Percentiles rank a stretch among this genome's conserved stretches.
Evolutionary conservation across 1,284 basidiomycete genomes (phyloP).

Genomic region (Tremellales sp.): DNA sequence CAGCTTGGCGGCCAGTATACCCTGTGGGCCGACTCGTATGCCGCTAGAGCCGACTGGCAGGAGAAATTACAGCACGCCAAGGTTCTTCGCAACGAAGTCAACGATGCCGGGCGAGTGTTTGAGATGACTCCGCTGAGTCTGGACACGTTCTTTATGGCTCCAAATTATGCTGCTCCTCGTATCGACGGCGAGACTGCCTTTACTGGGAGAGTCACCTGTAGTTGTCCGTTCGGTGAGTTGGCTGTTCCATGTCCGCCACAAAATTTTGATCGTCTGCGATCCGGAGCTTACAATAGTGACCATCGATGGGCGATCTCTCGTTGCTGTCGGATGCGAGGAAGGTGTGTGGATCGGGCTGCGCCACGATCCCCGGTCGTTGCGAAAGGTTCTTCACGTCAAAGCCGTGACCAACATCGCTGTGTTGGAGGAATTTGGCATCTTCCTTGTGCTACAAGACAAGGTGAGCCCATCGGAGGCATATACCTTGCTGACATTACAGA

Average conservation of each 20-base stretch:
- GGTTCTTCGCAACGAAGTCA: constrained; percentile 74
- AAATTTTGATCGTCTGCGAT: background rate
- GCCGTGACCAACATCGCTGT: constrained; percentile 91
- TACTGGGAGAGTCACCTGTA: constrained; percentile 88
- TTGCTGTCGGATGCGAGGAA: constrained; percentile 90
- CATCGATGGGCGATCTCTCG: constrained; percentile 72
- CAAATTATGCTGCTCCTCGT: constrained; percentile 51
- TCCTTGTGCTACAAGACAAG: constrained; percentile 90
- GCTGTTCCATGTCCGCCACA: background rate
- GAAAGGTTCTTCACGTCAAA: constrained; percentile 83
- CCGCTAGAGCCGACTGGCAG: constrained; percentile 79
- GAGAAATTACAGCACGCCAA: constrained; percentile 83
- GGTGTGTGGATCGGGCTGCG: constrained; percentile 96
- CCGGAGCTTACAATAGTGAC: constrained; percentile 56
- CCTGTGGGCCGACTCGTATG: constrained; percentile 74
- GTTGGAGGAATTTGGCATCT: constrained; percentile 89
- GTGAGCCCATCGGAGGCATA: constrained; percentile 48
- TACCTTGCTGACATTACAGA: constrained; percentile 8
- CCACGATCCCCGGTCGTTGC: constrained; percentile 77
- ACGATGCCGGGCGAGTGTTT: constrained; percentile 86
- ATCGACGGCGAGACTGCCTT: constrained; percentile 65
- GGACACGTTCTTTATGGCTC: constrained; percentile 75
- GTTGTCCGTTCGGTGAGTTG: constrained; percentile 79
- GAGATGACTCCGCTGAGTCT: constrained; percentile 79
- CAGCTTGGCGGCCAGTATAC: constrained; percentile 75